Conservation (phyloP, 345 rosid species). For the rapeseed (Brassica napus) region Da-Ae NC_063436.1:14127001-14127500, state of each 20-base stretch:
- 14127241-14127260: conserved; percentile 46
- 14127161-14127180: conserved; percentile 91
- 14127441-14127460: conserved; percentile 78
- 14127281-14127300: conserved; percentile 47
- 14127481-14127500: neutral
- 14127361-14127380: conserved; percentile 39
- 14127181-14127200: conserved; percentile 29
- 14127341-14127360: conserved; percentile 66
- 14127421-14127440: conserved; percentile 64
- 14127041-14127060: conserved; percentile 67
- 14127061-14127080: conserved; percentile 86
- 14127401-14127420: conserved; percentile 40
- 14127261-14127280: conserved; percentile 66
- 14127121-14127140: conserved; percentile 70
- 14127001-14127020: conserved; percentile 60
- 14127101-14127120: conserved; percentile 64
- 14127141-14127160: conserved; percentile 76
- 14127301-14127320: conserved; percentile 48
- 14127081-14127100: conserved; percentile 78
- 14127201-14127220: neutral
- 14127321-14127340: conserved; percentile 43
- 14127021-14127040: conserved; percentile 92
- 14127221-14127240: neutral
- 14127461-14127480: conserved; percentile 72
- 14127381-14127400: conserved; percentile 32